phyloP scores from a whole-genome alignment of 108 stramenopile genomes.

The Seminavis robusta region DNA sequence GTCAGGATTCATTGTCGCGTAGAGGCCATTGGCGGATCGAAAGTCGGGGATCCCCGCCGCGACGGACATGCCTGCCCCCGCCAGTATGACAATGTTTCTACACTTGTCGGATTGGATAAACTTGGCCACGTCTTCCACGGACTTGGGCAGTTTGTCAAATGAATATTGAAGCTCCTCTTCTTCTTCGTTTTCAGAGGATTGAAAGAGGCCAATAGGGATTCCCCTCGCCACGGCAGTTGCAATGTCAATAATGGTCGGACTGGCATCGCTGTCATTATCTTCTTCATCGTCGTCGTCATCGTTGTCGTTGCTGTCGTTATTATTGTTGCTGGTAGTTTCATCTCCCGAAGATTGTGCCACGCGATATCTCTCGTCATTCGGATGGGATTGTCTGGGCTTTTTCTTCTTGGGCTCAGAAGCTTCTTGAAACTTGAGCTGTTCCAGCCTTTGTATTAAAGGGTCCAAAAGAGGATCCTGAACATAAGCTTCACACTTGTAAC shows the following conservation, averaged over 20 bases:
- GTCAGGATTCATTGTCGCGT: constrained; percentile 51
- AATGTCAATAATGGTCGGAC: background rate
- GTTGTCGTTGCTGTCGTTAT: background rate
- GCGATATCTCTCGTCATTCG: background rate
- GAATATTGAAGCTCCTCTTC: constrained; percentile 32
- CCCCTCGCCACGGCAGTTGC: background rate
- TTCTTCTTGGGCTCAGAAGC: too few relatives aligned
- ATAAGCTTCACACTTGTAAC: constrained; percentile 59
- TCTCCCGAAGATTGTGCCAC: background rate
- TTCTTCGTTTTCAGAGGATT: background rate
- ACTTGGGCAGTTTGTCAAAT: constrained; percentile 29
- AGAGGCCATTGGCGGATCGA: constrained; percentile 46
- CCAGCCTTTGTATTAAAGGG: constrained; percentile 30
- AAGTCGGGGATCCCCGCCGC: constrained; percentile 78
- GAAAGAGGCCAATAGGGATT: background rate
- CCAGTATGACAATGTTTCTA: constrained; percentile 57
- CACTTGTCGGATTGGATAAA: constrained; percentile 48
- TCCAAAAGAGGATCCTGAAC: constrained; percentile 28
- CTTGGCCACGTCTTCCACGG: constrained; percentile 33
- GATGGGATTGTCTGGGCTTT: too few relatives aligned
- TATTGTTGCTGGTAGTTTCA: background rate
- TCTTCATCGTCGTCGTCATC: constrained; percentile 9
- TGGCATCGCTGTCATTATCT: constrained; percentile 1
- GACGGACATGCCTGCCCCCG: constrained; percentile 71
- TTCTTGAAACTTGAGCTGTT: constrained; percentile 45